phyloP scores from a whole-genome alignment of 169 alveolate species.

The Theileria sp. region DNA sequence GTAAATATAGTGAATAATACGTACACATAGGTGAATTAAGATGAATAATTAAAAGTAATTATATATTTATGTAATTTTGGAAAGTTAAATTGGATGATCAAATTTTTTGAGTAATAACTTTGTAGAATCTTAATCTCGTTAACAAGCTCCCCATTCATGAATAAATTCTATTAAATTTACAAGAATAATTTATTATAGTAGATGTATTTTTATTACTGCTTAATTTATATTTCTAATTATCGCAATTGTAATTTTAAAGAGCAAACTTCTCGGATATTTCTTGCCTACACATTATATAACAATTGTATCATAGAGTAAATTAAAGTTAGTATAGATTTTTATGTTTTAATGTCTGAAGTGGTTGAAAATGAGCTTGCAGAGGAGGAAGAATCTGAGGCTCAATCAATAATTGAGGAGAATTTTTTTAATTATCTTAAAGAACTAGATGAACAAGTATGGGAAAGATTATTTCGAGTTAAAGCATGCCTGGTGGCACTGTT shows the following conservation, averaged over 20 bases:
- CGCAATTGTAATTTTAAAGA: not conserved
- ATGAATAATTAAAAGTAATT: too few relatives aligned
- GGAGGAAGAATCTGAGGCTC: slow-evolving; percentile 11
- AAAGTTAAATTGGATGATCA: not conserved
- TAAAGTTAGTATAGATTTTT: not conserved
- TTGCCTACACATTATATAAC: not conserved
- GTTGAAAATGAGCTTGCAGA: not conserved
- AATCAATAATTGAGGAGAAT: slow-evolving; percentile 42
- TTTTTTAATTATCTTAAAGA: slow-evolving; percentile 45
- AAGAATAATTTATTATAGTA: too few relatives aligned
- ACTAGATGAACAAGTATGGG: slow-evolving; percentile 61
- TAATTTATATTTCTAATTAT: not conserved
- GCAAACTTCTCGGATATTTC: not conserved
- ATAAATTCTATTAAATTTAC: not conserved
- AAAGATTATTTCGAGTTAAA: slow-evolving; percentile 27
- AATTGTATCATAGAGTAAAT: not conserved
- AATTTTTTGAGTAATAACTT: too few relatives aligned
- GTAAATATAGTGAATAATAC: not conserved
- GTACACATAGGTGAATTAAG: not conserved
- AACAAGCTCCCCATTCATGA: not conserved
- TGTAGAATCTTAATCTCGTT: not conserved
- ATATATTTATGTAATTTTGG: too few relatives aligned
- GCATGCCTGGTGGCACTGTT: slow-evolving; percentile 68
- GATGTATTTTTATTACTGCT: not conserved
- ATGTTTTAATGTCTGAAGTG: not conserved